phyloP scores from a whole-genome alignment of 2,329 filamentous ascomycete genomes.

The Domatiomyces catenatus region DNA sequence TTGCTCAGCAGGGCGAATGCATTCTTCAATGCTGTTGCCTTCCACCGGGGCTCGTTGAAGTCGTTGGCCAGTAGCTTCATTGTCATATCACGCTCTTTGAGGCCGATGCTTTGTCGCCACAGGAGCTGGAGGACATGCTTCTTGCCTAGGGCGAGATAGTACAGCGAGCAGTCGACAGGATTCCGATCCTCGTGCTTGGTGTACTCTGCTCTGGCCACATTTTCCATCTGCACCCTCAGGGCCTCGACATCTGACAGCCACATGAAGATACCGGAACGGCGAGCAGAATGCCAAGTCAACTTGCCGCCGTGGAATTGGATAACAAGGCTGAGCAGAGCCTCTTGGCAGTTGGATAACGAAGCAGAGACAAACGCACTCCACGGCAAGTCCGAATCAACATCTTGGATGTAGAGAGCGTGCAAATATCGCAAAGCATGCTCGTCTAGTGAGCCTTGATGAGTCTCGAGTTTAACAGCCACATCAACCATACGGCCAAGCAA shows the following conservation, averaged over 20 bases:
- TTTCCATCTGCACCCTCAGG: constrained; percentile 66
- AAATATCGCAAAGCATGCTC: constrained; percentile 71
- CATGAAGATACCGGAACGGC: constrained; percentile 82
- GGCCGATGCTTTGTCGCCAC: constrained; percentile 88
- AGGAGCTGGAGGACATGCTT: constrained; percentile 79
- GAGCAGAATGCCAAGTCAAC: constrained; percentile 70
- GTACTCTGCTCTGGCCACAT: constrained; percentile 86
- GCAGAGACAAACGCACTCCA: constrained; percentile 78
- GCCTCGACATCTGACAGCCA: constrained; percentile 70
- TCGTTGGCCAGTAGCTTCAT: constrained; percentile 73
- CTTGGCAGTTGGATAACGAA: constrained; percentile 49
- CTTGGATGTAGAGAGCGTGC: constrained; percentile 27
- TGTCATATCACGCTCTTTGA: constrained; percentile 70
- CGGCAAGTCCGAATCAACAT: constrained; percentile 40
- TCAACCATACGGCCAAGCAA: constrained; percentile 64
- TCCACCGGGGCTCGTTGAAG: constrained; percentile 75
- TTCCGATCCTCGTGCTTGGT: constrained; percentile 69
- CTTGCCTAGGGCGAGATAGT: constrained; percentile 79
- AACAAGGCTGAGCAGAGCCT: constrained; percentile 75
- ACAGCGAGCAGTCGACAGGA: constrained; percentile 77
- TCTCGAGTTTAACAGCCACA: constrained; percentile 69
- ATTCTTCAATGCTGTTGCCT: constrained; percentile 81
- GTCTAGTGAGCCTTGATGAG: constrained; percentile 75
- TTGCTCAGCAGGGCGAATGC: constrained; percentile 89
- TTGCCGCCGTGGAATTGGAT: constrained; percentile 62